These are phyloP conservation scores for Solanum hybrid DNA, from an alignment of 305 asterid species.

Conservation along the genomic window DNA sequence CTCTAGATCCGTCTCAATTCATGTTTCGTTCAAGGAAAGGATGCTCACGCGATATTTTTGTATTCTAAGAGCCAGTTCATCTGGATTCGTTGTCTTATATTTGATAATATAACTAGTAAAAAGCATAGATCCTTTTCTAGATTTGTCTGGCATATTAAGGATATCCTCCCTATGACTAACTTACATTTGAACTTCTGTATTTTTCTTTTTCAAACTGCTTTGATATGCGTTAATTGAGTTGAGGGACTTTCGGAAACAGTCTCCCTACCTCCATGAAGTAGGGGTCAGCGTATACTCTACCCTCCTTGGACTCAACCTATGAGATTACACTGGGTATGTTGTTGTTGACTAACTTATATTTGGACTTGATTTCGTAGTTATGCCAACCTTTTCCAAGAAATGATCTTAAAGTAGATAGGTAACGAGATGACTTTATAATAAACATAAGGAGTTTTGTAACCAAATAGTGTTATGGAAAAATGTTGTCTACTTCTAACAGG, in stretches of 20 bases:
- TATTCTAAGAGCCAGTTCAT: background rate
- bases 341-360: background rate
- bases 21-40: background rate
- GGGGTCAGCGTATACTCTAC: background rate
- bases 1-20: background rate
- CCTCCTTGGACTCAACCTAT: background rate
- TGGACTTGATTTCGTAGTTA: background rate
- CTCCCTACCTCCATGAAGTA: background rate
- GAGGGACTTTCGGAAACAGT: background rate
- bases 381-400: background rate
- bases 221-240: background rate
- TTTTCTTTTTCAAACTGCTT: background rate
- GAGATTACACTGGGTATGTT: background rate
- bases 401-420: background rate
- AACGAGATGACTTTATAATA: background rate
- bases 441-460: background rate
- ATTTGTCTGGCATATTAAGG: background rate
- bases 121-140: background rate
- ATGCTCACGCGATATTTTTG: background rate
- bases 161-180: background rate
- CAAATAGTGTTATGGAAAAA: background rate
- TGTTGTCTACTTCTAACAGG: background rate
- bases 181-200: background rate
- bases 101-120: background rate
- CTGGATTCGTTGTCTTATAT: background rate